Evolutionary conservation across 805 yeast species (phyloP), one percentile per base, ranked within the genome.

Genomic region (Nakazawaea molendinolei): DNA sequence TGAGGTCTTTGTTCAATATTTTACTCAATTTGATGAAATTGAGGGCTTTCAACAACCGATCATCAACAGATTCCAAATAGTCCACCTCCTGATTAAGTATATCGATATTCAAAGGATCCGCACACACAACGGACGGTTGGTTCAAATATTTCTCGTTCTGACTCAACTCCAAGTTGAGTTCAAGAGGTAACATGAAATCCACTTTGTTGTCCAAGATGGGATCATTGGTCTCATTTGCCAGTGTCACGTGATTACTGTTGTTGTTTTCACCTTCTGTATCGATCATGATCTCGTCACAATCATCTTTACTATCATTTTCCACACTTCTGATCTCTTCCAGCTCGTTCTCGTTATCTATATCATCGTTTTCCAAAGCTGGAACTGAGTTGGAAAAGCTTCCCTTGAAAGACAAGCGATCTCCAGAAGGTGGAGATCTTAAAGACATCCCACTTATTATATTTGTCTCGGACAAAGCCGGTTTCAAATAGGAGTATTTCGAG

Each of bases 401-500:
- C 52, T 23, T 43, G 29, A 55, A 60, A 6, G 44, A 44, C 35
- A 55, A 59, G 9, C 53, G 40, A 5, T 61, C 61, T 3, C 58
- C 58, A 13, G 29, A 34, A 1, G 61, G 60, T 6, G 60, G 52
- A 4, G 63, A 51, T 41, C 79, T 55, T 21, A 73, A 55, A 2
- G 87, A 78, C 57, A 90, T 63, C 20, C 77, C 74, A 10, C 84
- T 80, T 7, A 87, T 77, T 31, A 87, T 60, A 55, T 83, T 82
- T 3, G 95, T 79, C 35, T 71, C 73, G 46, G 87, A 94, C 40
- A 90, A 63, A 32, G 68, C 69, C 25, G 76, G 79, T 49, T 89
- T 83, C 55, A 89, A 63, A 43, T 76, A 71, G 0, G 96, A 79
- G 51, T 92, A 90, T 57, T 90, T 90, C 4, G 97, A 87, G 28